phyloP scores from a whole-genome alignment of 306 rosid species.

The Inga oerstediana region DNA sequence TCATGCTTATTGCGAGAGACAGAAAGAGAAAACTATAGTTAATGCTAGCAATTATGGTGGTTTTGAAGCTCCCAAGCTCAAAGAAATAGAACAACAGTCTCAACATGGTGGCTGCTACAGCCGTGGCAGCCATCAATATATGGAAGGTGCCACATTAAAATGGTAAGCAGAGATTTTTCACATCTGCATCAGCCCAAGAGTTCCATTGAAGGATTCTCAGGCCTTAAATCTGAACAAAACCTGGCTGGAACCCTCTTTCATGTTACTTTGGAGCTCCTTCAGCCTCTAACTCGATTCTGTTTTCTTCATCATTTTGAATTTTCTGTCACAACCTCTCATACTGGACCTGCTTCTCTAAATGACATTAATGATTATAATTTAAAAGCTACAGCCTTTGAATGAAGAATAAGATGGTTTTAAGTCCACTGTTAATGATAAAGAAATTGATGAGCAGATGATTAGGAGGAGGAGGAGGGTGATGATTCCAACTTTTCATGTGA shows the following conservation, averaged over 20 bases:
- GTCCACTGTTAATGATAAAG: not conserved
- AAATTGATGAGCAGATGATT: not conserved
- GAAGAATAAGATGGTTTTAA: not conserved
- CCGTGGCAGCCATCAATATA: not conserved
- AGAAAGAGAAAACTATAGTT: not conserved
- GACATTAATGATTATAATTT: not conserved
- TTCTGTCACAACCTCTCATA: not conserved
- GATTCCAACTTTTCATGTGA: not conserved
- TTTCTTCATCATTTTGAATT: not conserved
- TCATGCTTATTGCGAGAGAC: not conserved
- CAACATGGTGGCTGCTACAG: not conserved
- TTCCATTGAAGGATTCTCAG: not conserved
- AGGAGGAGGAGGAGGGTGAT: too few relatives aligned
- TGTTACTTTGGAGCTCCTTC: not conserved
- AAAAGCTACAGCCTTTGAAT: not conserved
- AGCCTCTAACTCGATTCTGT: not conserved
- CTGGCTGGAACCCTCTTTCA: not conserved
- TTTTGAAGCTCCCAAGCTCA: not conserved
- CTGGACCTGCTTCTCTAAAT: not conserved
- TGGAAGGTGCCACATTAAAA: not conserved
- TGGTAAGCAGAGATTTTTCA: not conserved
- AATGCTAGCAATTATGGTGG: not conserved
- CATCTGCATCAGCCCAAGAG: not conserved
- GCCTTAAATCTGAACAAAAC: not conserved
- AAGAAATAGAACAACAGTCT: not conserved